phyloP scores from a whole-genome alignment of 768 basidiomycete genomes.

The Porpolomopsis calyptriformis region DNA sequence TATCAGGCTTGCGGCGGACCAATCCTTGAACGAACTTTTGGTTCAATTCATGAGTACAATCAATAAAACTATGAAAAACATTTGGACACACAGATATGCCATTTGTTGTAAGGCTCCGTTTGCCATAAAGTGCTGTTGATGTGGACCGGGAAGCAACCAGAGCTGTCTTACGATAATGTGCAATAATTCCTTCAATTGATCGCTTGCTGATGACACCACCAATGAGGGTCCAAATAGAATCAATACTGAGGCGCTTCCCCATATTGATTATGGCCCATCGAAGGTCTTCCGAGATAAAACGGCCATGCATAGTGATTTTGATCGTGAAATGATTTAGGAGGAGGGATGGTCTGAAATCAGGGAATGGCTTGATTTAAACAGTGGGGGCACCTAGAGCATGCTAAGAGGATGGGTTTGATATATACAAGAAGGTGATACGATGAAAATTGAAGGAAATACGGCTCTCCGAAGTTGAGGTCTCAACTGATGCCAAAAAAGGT shows the following conservation, averaged over 20 bases:
- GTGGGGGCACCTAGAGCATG: neutral
- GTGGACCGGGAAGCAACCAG: neutral
- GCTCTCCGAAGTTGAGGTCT: neutral
- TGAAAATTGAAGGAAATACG: neutral
- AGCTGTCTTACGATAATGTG: conserved; percentile 1
- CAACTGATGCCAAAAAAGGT: neutral
- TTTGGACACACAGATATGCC: neutral
- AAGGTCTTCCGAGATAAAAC: conserved; percentile 1
- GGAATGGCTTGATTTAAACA: neutral
- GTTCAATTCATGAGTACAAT: neutral
- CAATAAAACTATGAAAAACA: neutral
- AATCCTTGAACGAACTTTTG: neutral
- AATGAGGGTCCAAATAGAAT: neutral
- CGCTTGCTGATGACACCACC: neutral
- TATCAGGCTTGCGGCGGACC: neutral
- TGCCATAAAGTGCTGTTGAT: neutral
- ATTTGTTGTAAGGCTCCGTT: neutral
- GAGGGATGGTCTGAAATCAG: neutral
- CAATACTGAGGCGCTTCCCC: conserved; percentile 1
- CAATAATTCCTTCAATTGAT: conserved; percentile 1
- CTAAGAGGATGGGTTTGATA: neutral
- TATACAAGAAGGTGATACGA: neutral
- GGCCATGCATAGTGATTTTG: neutral
- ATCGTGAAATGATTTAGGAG: neutral
- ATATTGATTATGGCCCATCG: conserved; percentile 2